A percentile compares a stretch with the other conserved stretches of the same genome.
Evolutionary conservation across 1,284 basidiomycete species (phyloP).

Genomic region (Psilocybe mexicana): DNA sequence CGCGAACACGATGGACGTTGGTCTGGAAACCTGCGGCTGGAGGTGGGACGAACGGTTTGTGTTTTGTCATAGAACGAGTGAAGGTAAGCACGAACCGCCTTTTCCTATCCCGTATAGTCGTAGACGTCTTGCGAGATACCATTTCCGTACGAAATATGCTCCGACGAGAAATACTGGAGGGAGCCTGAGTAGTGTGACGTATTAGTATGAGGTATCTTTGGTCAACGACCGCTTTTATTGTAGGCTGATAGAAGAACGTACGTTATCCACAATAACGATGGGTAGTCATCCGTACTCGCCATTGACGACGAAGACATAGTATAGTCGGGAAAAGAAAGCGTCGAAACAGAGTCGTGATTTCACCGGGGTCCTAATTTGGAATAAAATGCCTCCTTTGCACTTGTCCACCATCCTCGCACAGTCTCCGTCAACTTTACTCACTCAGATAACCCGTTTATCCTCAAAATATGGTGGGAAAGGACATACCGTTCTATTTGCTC

Average conservation of each 20-base stretch:
- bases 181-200: slow-evolving; percentile 32
- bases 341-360: too few relatives aligned
- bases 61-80: too few relatives aligned
- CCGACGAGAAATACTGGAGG: slow-evolving; percentile 44
- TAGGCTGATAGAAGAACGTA: slow-evolving; percentile 22
- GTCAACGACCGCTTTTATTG: neutral
- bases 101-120: slow-evolving; percentile 50
- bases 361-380: too few relatives aligned
- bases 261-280: slow-evolving; percentile 43
- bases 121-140: slow-evolving; percentile 46
- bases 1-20: slow-evolving; percentile 43
- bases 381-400: slow-evolving; percentile 25
- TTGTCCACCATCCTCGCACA: slow-evolving; percentile 43
- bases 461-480: slow-evolving; percentile 29
- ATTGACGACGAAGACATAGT: slow-evolving; percentile 8
- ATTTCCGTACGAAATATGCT: slow-evolving; percentile 45
- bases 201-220: neutral
- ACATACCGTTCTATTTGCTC: slow-evolving; percentile 49
- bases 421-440: slow-evolving; percentile 36
- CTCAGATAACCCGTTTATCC: slow-evolving; percentile 37
- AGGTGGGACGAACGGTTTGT: neutral
- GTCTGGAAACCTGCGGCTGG: slow-evolving; percentile 54
- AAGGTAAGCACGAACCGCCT: slow-evolving; percentile 38
- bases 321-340: neutral
- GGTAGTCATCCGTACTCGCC: slow-evolving; percentile 29